Evolutionary conservation across 257 asterid genomes (phyloP).

Genomic region (Plantago ovata): DNA sequence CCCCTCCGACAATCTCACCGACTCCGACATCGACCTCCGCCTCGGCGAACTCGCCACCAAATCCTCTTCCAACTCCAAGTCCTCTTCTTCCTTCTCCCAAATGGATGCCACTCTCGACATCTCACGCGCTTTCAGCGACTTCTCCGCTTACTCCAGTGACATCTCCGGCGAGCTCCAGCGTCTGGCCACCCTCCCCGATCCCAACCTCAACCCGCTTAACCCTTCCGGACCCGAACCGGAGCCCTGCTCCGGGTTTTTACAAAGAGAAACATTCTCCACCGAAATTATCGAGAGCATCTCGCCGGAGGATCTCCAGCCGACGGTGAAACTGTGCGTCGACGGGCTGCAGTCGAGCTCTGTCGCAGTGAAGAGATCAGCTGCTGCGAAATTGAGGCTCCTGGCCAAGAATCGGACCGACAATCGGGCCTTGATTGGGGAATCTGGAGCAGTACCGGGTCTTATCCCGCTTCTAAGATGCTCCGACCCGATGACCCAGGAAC

Average conservation of each 20-base stretch:
- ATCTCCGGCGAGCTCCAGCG: slow-evolving; percentile 91
- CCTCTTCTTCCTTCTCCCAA: slow-evolving; percentile 28
- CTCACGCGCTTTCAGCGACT: slow-evolving; percentile 70
- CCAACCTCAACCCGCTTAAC: not conserved
- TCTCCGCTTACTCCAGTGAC: slow-evolving; percentile 85
- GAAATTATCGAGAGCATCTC: slow-evolving; percentile 81
- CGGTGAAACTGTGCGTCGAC: slow-evolving; percentile 79
- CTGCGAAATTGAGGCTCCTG: slow-evolving; percentile 69
- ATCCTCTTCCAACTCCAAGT: slow-evolving; percentile 20
- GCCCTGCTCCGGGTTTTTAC: slow-evolving; percentile 70
- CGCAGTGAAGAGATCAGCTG: slow-evolving; percentile 77
- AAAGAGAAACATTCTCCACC: slow-evolving; percentile 73
- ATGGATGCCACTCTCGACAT: slow-evolving; percentile 46
- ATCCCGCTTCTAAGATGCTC: slow-evolving; percentile 73
- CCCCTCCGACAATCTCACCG: slow-evolving; percentile 59
- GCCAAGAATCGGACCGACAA: slow-evolving; percentile 87
- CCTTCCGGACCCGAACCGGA: slow-evolving; percentile 42
- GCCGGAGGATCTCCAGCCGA: slow-evolving; percentile 88
- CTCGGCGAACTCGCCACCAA: slow-evolving; percentile 64
- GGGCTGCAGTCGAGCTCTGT: slow-evolving; percentile 57
- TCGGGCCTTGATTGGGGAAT: slow-evolving; percentile 82
- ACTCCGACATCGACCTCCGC: slow-evolving; percentile 66
- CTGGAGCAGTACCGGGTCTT: slow-evolving; percentile 78
- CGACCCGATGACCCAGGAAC: slow-evolving; percentile 81
- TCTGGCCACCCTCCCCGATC: slow-evolving; percentile 51